Evolutionary conservation across 2,329 filamentous ascomycete species (phyloP).

Genomic region (Phoma sp.): DNA sequence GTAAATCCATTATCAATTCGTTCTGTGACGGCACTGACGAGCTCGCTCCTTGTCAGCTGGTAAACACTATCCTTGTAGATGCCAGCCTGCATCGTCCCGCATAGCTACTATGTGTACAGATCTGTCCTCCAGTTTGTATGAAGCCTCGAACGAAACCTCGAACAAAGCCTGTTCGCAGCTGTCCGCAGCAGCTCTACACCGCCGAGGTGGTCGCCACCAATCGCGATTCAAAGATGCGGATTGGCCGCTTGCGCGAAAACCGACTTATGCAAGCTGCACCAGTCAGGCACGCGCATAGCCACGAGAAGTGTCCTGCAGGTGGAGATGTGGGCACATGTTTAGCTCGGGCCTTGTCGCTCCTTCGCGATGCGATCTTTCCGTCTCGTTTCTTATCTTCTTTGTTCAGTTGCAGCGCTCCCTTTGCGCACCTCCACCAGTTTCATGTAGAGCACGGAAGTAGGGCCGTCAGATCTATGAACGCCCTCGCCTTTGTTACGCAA

Average conservation of each 20-base stretch:
- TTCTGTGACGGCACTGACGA: neutral
- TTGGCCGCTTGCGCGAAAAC: slow-evolving; percentile 12
- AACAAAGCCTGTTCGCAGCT: neutral
- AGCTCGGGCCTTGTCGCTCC: slow-evolving; percentile 6
- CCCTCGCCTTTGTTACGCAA: slow-evolving; percentile 4
- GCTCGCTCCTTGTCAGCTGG: neutral
- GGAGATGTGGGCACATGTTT: slow-evolving; percentile 13
- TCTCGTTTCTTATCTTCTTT: neutral
- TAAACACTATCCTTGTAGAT: neutral
- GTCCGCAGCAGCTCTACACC: slow-evolving; percentile 10
- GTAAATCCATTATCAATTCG: neutral
- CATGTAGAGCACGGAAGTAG: slow-evolving; percentile 1
- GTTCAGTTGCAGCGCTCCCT: neutral
- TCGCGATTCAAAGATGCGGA: slow-evolving; percentile 8
- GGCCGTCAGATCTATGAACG: slow-evolving; percentile 6
- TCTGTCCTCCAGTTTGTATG: neutral
- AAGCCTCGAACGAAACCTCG: neutral
- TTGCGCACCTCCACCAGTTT: slow-evolving; percentile 10
- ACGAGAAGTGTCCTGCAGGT: slow-evolving; percentile 13
- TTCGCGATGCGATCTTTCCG: slow-evolving; percentile 6
- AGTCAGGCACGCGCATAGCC: slow-evolving; percentile 15
- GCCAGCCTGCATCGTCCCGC: neutral
- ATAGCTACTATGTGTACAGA: neutral
- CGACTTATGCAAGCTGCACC: slow-evolving; percentile 9
- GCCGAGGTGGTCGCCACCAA: slow-evolving; percentile 16